Evolutionary conservation across 164 flowering plant species (phyloP).

Genomic region (Hamamelis virginiana): DNA sequence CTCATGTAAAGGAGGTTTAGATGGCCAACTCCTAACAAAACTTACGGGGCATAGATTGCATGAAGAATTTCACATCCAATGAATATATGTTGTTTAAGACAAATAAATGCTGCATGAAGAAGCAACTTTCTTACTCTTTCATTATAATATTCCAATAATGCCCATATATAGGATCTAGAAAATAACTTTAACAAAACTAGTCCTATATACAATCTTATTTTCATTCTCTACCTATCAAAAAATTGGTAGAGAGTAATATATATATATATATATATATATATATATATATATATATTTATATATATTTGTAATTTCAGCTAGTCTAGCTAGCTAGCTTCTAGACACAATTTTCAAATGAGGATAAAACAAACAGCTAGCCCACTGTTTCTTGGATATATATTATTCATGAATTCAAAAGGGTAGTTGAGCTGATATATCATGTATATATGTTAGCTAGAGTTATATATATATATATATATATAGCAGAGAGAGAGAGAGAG

Average conservation of each 20-base stretch:
- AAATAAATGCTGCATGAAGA: slow-evolving; percentile 8
- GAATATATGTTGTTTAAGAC: background rate
- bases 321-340: too few relatives aligned
- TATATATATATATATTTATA: too few relatives aligned
- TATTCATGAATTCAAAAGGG: background rate
- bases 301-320: background rate
- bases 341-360: background rate
- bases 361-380: too few relatives aligned
- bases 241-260: too few relatives aligned
- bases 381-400: too few relatives aligned
- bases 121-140: background rate
- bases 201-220: too few relatives aligned
- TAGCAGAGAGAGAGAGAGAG: too few relatives aligned
- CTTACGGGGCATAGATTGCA: slow-evolving; percentile 11
- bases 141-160: background rate
- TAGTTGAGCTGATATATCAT: background rate
- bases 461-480: too few relatives aligned
- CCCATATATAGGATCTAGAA: background rate
- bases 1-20: slow-evolving; percentile 3
- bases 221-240: too few relatives aligned
- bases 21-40: background rate
- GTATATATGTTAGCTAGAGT: too few relatives aligned
- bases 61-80: slow-evolving; percentile 3
- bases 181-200: too few relatives aligned
- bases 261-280: too few relatives aligned